Conservation (phyloP, 768 basidiomycete species). For the Porpolomopsis calyptriformis region DNA sequence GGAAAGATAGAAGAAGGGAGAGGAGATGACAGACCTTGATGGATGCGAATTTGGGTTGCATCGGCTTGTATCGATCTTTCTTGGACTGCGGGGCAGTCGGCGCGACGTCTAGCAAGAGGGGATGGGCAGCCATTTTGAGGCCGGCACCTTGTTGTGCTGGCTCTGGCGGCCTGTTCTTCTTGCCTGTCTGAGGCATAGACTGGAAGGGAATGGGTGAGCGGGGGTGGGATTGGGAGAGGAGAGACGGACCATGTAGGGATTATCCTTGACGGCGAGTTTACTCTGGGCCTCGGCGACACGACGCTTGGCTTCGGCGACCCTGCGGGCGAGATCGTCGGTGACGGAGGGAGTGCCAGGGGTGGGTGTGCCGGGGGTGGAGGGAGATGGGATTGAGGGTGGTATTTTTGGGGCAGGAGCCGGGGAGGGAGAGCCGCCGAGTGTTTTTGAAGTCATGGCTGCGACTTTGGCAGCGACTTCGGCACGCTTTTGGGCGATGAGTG, state of each 20-base stretch:
- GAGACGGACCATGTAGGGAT: slow-evolving; percentile 75
- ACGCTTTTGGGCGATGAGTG: slow-evolving; percentile 71
- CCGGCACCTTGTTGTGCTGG: slow-evolving; percentile 71
- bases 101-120: slow-evolving; percentile 64
- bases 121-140: slow-evolving; percentile 85
- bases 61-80: slow-evolving; percentile 92
- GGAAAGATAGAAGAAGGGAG: neutral
- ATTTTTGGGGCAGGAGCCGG: slow-evolving; percentile 29
- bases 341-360: slow-evolving; percentile 27
- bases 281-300: slow-evolving; percentile 76
- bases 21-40: slow-evolving; percentile 53
- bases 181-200: slow-evolving; percentile 44
- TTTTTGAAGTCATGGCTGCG: slow-evolving; percentile 48
- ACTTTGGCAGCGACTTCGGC: slow-evolving; percentile 81
- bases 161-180: slow-evolving; percentile 46
- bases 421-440: slow-evolving; percentile 27
- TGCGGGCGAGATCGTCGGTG: slow-evolving; percentile 54
- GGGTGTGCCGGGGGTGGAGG: slow-evolving; percentile 22
- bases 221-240: neutral
- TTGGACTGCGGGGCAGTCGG: slow-evolving; percentile 54
- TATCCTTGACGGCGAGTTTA: slow-evolving; percentile 64
- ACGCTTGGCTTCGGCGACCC: slow-evolving; percentile 77
- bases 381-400: slow-evolving; percentile 31
- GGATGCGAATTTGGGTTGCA: slow-evolving; percentile 98
- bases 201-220: slow-evolving; percentile 15